Evolutionary conservation across 1,284 basidiomycete genomes (phyloP), one percentile per base, ranked within the genome.

Genomic region (Lentinus polychrous): DNA sequence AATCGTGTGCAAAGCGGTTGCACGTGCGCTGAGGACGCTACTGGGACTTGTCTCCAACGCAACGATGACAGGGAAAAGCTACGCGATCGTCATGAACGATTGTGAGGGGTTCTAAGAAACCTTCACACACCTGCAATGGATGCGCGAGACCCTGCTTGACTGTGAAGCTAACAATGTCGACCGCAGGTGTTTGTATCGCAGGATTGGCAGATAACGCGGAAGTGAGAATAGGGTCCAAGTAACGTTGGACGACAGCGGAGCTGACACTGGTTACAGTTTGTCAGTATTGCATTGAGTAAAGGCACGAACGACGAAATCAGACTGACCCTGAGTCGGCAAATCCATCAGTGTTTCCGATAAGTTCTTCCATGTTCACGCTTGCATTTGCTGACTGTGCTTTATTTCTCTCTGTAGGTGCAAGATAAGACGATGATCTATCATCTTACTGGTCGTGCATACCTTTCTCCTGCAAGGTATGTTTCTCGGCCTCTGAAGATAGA

Each of bases 101-200:
- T 32, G 35, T 8, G 14, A 15, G 24, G 45, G 27, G 32, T 3
- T 36, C 31, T 34, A 20, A 43, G 1, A 15, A 15, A 27, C 32
- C 12, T 8, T 8, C 11, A 58, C 74, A 55, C 55, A 87, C 86
- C 70, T 90, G 85, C 3, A 98, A 75, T 0, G 96, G 96, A 66
- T 99, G 95, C 11, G 92, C 91, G 35, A 99, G 74, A 1, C 96
- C 96, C 67, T 98, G 94, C 61, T 88, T 91, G 57, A 99, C 82
- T 0, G 94, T 94, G 59, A 95, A 94, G 31, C 80, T 86, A 43
- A 99, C 67, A 35, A 99, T 89, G 56, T 98, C 94, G 47, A 96
- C 79, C 2, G 94, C 94, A 4, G 89, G 77, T 5, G 78, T 74
- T 63, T 98, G 94, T 40, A 91, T 83, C 38, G 79, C 76, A 0